Evolutionary conservation across 148 eudicot species (phyloP), one percentile per base, ranked within the genome.

Genomic region (Oxyria digyna): DNA sequence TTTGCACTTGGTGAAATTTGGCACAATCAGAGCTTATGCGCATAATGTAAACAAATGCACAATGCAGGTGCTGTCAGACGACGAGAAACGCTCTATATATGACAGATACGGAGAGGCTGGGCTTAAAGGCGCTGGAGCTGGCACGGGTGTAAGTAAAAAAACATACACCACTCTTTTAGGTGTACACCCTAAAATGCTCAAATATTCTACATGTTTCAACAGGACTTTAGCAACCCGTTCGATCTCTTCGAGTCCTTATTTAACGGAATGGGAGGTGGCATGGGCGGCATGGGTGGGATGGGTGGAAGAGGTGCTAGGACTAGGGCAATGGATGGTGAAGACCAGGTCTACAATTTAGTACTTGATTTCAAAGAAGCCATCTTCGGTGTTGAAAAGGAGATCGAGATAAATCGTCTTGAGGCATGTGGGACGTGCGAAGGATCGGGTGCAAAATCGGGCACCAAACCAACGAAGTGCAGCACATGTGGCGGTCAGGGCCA

Each of bases 81-180:
- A 94, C 73, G 97, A 94, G 80, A 94, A 91, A 74, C 92, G 92
- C 70, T 85, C 99, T 42, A 90, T 94, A 71, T 94, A 94, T 80
- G 99, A 94, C 75, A 82, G 75, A 74, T 94, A 88, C 68, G 99
- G 99, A 40, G 99, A 94, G 83, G 99, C 91, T 49, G 99, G 99
- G 48, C 96, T 94, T 67, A 94, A 88, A 84, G 99, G 99, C 31
- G 87, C 85, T 69, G 89, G 92, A 40, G 74, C 81, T 77, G 98
- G 97, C 74, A 82, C 68, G 69, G 99, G 97, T 84, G 99, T 94
- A 79, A 85, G 96, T 80, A 37, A 59, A 17, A 59, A 29, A 9
- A 18, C 20, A 59, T 5, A 59, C 65, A 29, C 65, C 20, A 18
- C 31, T 6, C 5, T 59, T 59, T n/a, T 59, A 5, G 27, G 7